Percentiles rank a stretch among this genome's conserved stretches.
Evolutionary conservation across 148 eudicot species (phyloP).

Genomic region (Oxyria digyna): DNA sequence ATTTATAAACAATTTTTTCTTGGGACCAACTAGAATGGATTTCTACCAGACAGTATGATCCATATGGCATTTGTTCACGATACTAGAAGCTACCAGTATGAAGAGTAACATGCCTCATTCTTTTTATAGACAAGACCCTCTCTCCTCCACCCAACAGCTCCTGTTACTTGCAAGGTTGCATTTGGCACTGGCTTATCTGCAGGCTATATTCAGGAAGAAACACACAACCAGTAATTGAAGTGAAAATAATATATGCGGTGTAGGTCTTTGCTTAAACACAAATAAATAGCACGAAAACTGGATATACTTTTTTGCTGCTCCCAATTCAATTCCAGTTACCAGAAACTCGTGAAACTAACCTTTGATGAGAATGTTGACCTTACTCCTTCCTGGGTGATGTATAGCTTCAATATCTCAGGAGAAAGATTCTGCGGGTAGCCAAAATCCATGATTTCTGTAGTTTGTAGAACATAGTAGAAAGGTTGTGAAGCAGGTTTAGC

Average conservation of each 20-base stretch:
- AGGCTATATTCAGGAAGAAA: conserved; percentile 33
- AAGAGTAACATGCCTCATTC: conserved; percentile 54
- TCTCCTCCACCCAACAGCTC: conserved; percentile 99
- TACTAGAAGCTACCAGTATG: background rate
- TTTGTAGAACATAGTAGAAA: conserved; percentile 9
- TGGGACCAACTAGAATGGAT: background rate
- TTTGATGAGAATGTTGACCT: conserved; percentile 95
- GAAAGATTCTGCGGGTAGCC: conserved; percentile 98
- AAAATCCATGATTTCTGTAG: conserved; percentile 97
- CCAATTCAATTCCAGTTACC: background rate
- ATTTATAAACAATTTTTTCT: background rate
- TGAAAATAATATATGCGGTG: background rate
- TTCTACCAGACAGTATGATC: background rate
- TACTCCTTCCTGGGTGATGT: conserved; percentile 96
- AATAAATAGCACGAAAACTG: conserved; percentile 3
- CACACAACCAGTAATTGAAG: background rate
- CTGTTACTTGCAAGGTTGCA: conserved; percentile 98
- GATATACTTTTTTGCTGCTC: background rate
- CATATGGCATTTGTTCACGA: background rate
- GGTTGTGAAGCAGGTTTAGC: background rate
- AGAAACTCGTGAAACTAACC: conserved; percentile 26
- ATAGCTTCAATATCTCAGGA: conserved; percentile 91
- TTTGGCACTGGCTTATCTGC: conserved; percentile 94
- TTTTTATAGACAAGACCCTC: conserved; percentile 93
- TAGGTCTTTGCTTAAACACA: conserved; percentile 5